These are phyloP conservation scores for Cyberlindnera saturnus DNA, from an alignment of 805 yeast species.

Conservation along the genomic window DNA sequence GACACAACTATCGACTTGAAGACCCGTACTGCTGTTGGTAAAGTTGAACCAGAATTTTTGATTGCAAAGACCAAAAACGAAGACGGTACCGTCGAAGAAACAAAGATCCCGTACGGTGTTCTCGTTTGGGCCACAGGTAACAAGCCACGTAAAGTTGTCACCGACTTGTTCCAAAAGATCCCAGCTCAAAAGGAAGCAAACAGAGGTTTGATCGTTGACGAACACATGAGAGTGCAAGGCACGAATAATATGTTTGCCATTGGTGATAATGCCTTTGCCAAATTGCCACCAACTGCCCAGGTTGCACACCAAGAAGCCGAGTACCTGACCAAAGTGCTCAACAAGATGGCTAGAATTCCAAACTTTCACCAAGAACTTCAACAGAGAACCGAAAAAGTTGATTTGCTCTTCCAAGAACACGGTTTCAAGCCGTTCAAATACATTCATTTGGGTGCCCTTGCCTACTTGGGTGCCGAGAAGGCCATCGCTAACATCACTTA, in stretches of 20 bases:
- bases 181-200: constrained; percentile 78
- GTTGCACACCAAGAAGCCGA: constrained; percentile 93
- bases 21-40: constrained; percentile 84
- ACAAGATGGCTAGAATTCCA: constrained; percentile 40
- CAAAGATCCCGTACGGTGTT: constrained; percentile 76
- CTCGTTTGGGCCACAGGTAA: constrained; percentile 98
- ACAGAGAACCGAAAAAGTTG: constrained; percentile 29
- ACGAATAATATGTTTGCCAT: constrained; percentile 76
- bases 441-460: constrained; percentile 86
- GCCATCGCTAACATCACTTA: constrained; percentile 90
- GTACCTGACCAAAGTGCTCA: constrained; percentile 68
- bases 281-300: constrained; percentile 94
- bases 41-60: constrained; percentile 69
- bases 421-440: constrained; percentile 66
- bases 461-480: constrained; percentile 87
- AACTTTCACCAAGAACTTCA: constrained; percentile 32
- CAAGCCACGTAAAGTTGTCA: constrained; percentile 71
- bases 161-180: constrained; percentile 61
- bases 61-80: constrained; percentile 65
- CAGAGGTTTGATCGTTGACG: constrained; percentile 82
- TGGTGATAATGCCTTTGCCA: constrained; percentile 89
- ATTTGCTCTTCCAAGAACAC: constrained; percentile 38
- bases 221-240: constrained; percentile 75
- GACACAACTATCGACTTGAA: constrained; percentile 62
- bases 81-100: constrained; percentile 60